These are phyloP conservation scores for Avena sativa DNA, from an alignment of 176 grass and related monocot genomes.

Conservation along the genomic window DNA sequence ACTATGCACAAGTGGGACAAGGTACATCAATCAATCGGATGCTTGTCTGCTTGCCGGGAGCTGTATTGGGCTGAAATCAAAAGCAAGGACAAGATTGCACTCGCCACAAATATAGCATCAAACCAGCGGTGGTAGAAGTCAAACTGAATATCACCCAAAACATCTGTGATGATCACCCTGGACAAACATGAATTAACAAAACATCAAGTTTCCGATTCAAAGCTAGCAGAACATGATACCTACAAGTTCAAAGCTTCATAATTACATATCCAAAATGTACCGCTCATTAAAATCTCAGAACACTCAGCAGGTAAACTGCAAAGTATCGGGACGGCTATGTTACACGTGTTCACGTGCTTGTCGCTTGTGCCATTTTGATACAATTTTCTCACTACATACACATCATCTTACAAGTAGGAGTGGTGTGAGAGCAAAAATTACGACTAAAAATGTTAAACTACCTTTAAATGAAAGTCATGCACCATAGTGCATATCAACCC, in stretches of 20 bases:
- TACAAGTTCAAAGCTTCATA: conserved; percentile 23
- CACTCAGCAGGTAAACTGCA: background rate
- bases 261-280: conserved; percentile 11
- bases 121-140: conserved; percentile 99
- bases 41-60: conserved; percentile 89
- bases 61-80: conserved; percentile 92
- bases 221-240: background rate
- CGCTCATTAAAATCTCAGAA: background rate
- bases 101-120: conserved; percentile 97
- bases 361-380: background rate
- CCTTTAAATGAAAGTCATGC: background rate
- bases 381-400: background rate
- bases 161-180: conserved; percentile 97
- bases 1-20: conserved; percentile 52
- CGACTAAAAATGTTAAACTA: background rate
- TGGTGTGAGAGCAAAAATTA: background rate
- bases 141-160: conserved; percentile 97
- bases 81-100: conserved; percentile 90
- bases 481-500: background rate
- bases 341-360: background rate
- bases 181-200: conserved; percentile 25
- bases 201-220: conserved; percentile 24
- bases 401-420: background rate
- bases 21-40: conserved; percentile 87
- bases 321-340: background rate